These are phyloP conservation scores for Aspergillus sclerotioniger DNA, from an alignment of 495 filamentous ascomycete species.

Conservation along the genomic window DNA sequence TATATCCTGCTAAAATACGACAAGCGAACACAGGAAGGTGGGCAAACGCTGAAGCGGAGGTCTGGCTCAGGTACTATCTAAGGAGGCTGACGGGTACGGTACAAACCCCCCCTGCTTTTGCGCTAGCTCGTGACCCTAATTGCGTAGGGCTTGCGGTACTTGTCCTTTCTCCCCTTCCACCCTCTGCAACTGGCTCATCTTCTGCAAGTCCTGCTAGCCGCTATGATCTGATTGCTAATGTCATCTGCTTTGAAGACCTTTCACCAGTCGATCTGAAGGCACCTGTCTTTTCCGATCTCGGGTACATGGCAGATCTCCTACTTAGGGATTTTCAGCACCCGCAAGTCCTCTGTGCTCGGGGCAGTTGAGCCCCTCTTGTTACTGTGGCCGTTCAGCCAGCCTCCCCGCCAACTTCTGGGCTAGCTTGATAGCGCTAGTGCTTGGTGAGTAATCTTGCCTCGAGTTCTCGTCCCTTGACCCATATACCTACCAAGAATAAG, in stretches of 20 bases:
- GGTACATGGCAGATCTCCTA: background rate
- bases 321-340: background rate
- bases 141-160: background rate
- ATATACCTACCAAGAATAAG: background rate
- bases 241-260: background rate
- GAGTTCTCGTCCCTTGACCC: background rate
- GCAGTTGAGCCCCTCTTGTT: background rate
- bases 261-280: background rate
- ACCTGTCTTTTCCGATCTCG: background rate
- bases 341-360: background rate
- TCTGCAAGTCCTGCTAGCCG: background rate
- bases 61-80: background rate
- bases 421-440: background rate
- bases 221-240: background rate
- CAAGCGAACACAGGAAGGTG: background rate
- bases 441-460: background rate
- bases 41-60: background rate
- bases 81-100: background rate
- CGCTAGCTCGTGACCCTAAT: conserved; percentile 1
- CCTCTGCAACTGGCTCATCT: background rate
- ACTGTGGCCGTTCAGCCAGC: background rate
- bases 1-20: background rate
- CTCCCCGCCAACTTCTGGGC: background rate
- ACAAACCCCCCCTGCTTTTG: background rate
- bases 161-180: background rate